Percentiles rank a stretch among this genome's conserved stretches.
Evolutionary conservation across 768 basidiomycete genomes (phyloP).

Genomic region (Leccinum arenicola): DNA sequence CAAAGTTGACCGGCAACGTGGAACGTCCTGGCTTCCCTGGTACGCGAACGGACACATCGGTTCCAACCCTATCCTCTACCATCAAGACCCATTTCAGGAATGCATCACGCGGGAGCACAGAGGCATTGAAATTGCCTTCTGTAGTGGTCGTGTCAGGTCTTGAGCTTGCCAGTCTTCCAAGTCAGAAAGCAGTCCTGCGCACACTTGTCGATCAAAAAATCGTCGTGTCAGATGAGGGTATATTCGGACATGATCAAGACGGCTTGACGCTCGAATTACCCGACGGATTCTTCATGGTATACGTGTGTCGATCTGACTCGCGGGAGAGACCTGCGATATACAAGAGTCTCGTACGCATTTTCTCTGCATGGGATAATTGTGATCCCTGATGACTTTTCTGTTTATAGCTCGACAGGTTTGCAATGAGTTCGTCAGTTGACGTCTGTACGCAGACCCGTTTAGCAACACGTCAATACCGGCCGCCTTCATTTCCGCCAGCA

Average conservation of each 20-base stretch:
- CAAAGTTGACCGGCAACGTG: background rate
- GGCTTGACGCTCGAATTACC: constrained; percentile 40
- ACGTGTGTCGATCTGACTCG: constrained; percentile 64
- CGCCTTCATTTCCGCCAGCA: constrained; percentile 28
- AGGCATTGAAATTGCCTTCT: constrained; percentile 41
- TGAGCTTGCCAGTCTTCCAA: constrained; percentile 53
- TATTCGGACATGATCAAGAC: constrained; percentile 25
- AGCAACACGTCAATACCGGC: constrained; percentile 33
- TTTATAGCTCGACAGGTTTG: constrained; percentile 69
- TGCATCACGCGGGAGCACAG: constrained; percentile 17
- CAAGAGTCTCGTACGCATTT: constrained; percentile 54
- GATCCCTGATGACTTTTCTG: constrained; percentile 1
- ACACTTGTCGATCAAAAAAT: constrained; percentile 53
- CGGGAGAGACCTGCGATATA: constrained; percentile 65
- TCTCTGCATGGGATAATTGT: background rate
- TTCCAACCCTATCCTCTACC: constrained; percentile 13
- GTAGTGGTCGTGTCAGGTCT: constrained; percentile 70
- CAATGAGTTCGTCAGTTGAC: constrained; percentile 66
- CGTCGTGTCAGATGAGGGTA: constrained; percentile 33
- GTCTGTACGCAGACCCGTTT: constrained; percentile 41
- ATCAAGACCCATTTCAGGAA: constrained; percentile 10
- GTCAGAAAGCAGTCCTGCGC: constrained; percentile 56
- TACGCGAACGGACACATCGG: constrained; percentile 16
- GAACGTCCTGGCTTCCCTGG: constrained; percentile 13
- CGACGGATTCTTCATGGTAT: constrained; percentile 67